A percentile compares a stretch with the other conserved stretches of the same genome.
These are phyloP conservation scores for Aspergillus sclerotioniger DNA, from an alignment of 495 filamentous ascomycete genomes.

Conservation along the genomic window DNA sequence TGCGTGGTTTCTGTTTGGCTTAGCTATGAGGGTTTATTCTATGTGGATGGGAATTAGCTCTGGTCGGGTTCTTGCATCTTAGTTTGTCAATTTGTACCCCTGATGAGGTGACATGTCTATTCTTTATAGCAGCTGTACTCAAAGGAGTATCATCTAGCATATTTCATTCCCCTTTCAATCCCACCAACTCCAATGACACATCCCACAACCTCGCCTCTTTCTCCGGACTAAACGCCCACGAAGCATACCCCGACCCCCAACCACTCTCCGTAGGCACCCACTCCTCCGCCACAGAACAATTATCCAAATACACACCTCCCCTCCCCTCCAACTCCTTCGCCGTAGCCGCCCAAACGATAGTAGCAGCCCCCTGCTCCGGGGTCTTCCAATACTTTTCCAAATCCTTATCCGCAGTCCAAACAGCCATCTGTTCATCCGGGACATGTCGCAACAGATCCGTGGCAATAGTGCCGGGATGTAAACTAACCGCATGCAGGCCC, in stretches of 20 bases:
- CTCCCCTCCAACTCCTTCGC: slow-evolving; percentile 6
- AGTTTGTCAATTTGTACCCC: too few relatives aligned
- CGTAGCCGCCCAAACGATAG: slow-evolving; percentile 5
- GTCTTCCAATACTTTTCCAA: not conserved
- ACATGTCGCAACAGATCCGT: not conserved
- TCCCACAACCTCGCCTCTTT: slow-evolving; percentile 1
- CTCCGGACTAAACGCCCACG: slow-evolving; percentile 1
- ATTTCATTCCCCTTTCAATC: not conserved
- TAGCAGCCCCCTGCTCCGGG: slow-evolving; percentile 11
- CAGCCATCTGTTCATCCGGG: not conserved
- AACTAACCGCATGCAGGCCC: slow-evolving; percentile 25
- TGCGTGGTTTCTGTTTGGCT: too few relatives aligned
- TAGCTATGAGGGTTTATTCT: too few relatives aligned
- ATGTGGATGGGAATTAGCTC: not conserved
- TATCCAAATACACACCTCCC: slow-evolving; percentile 11
- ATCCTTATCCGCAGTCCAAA: not conserved
- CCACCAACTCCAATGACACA: not conserved
- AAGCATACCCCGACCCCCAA: not conserved
- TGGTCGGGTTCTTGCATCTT: too few relatives aligned
- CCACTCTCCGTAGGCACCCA: not conserved
- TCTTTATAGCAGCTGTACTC: too few relatives aligned
- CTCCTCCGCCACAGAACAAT: not conserved
- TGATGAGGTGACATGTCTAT: too few relatives aligned
- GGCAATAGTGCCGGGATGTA: not conserved
- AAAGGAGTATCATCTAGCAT: too few relatives aligned